Base-by-base conservation (phyloP, 768 basidiomycete species). In the Auriculariales sp. region DNA sequence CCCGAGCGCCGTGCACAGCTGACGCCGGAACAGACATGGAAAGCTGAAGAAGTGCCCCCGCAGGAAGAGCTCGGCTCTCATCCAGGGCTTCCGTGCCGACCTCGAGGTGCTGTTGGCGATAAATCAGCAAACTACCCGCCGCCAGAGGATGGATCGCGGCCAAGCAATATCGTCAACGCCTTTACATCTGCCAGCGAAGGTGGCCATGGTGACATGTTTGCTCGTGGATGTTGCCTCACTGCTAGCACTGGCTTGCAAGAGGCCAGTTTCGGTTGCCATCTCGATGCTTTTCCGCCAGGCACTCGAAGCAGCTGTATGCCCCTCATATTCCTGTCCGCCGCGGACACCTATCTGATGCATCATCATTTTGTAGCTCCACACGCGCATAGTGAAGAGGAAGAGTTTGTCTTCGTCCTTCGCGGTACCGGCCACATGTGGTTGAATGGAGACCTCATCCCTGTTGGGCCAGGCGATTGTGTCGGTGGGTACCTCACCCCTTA, bases 311-410 rank as follows among this genome's bases (percentile, higher is more conserved):
- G 52, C 15, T 52, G 56, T 57, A 14, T 46, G 19, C 4, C 7
- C 15, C 11, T 25, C 10, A 29, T 4, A 28, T 47, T 32, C 7
- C 4, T 28, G 28, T 25, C 6, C 33, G 5, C 39, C 17, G 34
- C 30, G 10, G 0, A 12, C 42, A 29, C 25, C 9, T 44, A 0
- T 19, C 12, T 19, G 7, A 27, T 27, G 49, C 28, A 30, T n/a
- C 46, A 6, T 12, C 17, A 25, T 30, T 1, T 17, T 24, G 19
- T 17, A 51, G 52, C 49, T 11, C 39, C 45, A 10, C 53, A 51
- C 46, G 48, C 55, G 3, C 49, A 48, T 31, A 57, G 56, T n/a
- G 47, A 51, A 6, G 56, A 57, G 51, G 56, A 57, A 10, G 56
- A 57, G 44, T 17, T 57, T 12, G 52, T 57, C 12, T 56, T 48